Conservation (phyloP, 768 basidiomycete genomes). For the Strobilomyces confusus region DNA sequence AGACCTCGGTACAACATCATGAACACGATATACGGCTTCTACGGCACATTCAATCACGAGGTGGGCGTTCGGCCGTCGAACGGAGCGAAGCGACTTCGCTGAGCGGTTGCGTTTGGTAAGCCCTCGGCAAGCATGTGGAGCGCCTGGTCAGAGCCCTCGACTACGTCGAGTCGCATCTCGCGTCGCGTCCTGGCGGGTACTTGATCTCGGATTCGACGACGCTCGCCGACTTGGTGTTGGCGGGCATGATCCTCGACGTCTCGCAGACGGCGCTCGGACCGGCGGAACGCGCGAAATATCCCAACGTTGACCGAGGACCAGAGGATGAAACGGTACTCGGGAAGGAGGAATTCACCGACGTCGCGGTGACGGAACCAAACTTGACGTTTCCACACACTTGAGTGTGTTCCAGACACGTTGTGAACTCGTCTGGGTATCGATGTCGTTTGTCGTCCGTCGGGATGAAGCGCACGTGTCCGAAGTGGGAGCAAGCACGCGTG, state of each 20-base stretch:
- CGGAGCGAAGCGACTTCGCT: background rate
- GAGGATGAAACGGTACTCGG: too few relatives aligned
- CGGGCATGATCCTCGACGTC: background rate
- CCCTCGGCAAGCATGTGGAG: background rate
- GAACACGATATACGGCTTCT: background rate
- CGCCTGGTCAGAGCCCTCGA: conserved; percentile 4
- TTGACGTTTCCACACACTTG: too few relatives aligned
- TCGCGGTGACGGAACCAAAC: too few relatives aligned
- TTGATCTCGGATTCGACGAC: conserved; percentile 13
- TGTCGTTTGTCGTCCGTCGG: too few relatives aligned
- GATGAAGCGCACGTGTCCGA: too few relatives aligned
- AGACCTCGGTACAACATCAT: background rate
- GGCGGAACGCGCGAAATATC: conserved; percentile 12
- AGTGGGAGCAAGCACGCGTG: too few relatives aligned
- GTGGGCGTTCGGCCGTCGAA: background rate
- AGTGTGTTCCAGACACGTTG: too few relatives aligned
- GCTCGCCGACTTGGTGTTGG: conserved; percentile 19
- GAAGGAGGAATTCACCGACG: too few relatives aligned
- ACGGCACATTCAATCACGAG: conserved; percentile 7
- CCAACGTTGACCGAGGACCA: background rate
- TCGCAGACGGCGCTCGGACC: conserved; percentile 1
- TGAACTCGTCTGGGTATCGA: too few relatives aligned
- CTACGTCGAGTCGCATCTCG: conserved; percentile 16
- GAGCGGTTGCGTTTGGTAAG: background rate
- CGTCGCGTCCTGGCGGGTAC: conserved; percentile 8